These are phyloP conservation scores for Logfia minima DNA, from an alignment of 129 eudicot genomes.

Conservation along the genomic window DNA sequence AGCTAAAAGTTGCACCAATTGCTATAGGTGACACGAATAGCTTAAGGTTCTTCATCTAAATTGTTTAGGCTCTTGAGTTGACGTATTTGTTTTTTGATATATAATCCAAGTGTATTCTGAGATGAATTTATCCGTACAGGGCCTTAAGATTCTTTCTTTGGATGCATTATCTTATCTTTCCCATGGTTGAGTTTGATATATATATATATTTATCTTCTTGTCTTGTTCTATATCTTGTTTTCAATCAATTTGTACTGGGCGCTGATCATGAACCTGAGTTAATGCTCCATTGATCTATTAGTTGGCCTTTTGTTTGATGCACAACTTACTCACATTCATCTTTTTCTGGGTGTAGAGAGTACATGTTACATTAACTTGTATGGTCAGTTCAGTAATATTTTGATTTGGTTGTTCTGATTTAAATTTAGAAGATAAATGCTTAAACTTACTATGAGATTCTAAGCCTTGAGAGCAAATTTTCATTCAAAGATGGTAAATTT, in stretches of 20 bases:
- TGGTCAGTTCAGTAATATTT: not conserved
- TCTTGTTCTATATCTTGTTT: not conserved
- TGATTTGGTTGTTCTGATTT: not conserved
- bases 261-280: not conserved
- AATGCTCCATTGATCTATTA: not conserved
- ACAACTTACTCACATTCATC: not conserved
- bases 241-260: not conserved
- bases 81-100: not conserved
- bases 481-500: not conserved
- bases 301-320: not conserved
- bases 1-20: not conserved
- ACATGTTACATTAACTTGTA: not conserved
- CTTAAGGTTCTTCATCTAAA: not conserved
- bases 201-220: not conserved
- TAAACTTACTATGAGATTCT: not conserved
- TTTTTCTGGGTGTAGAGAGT: not conserved
- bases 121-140: not conserved
- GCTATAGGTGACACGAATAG: not conserved
- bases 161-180: not conserved
- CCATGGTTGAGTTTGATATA: not conserved
- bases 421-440: not conserved
- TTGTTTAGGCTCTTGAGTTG: slow-evolving; percentile 8
- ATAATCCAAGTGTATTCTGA: not conserved
- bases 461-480: not conserved
- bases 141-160: not conserved